These are phyloP conservation scores for Prunella vulgaris DNA, from an alignment of 257 asterid species.

Conservation along the genomic window DNA sequence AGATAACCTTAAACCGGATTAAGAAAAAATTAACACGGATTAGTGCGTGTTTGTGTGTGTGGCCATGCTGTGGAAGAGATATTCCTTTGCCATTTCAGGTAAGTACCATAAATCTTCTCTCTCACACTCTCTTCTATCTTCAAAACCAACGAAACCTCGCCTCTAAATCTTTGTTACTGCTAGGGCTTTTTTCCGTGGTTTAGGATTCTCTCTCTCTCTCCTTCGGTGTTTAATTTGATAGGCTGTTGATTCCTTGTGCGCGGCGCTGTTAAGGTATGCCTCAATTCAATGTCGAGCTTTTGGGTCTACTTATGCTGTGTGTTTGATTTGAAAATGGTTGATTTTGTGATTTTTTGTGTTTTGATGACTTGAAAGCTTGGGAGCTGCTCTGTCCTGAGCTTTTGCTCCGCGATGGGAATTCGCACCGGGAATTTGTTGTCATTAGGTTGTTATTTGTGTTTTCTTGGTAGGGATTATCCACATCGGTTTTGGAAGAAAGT, in stretches of 20 bases:
- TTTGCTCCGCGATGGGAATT: constrained; percentile 9
- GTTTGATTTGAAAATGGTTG: not conserved
- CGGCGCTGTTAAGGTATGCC: constrained; percentile 23
- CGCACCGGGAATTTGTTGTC: not conserved
- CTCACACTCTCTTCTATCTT: not conserved
- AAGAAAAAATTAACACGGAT: not conserved
- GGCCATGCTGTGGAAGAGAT: constrained; percentile 16
- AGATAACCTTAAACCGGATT: constrained; percentile 33
- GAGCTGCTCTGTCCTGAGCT: constrained; percentile 4
- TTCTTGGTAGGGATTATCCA: not conserved
- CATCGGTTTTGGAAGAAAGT: constrained; percentile 1
- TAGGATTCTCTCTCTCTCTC: constrained; percentile 14
- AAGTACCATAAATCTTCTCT: constrained; percentile 32
- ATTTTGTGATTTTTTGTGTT: not conserved
- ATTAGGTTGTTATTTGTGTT: not conserved
- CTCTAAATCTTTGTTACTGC: constrained; percentile 12
- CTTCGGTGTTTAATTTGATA: constrained; percentile 4
- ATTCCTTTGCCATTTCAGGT: constrained; percentile 39
- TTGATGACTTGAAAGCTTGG: not conserved
- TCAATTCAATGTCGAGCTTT: not conserved
- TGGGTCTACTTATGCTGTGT: not conserved
- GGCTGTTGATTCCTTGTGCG: not conserved
- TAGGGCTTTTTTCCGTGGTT: constrained; percentile 42
- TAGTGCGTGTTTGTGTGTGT: constrained; percentile 21
- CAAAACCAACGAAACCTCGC: constrained; percentile 2